Conservation (phyloP, 768 basidiomycete species). For the Pleurotus ostreatus region DNA sequence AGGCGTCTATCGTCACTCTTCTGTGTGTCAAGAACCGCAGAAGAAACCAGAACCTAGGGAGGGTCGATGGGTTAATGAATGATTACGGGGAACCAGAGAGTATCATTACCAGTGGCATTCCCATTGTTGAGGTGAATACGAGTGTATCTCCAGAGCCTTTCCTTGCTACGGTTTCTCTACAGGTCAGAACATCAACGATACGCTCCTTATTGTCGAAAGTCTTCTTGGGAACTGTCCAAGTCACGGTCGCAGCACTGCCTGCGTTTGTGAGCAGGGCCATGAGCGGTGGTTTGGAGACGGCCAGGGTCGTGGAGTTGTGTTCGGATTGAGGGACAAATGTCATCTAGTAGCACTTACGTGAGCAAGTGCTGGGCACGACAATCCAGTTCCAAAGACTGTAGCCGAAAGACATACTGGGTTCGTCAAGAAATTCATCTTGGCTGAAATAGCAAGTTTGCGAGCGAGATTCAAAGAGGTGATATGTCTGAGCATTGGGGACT, state of each 20-base stretch:
- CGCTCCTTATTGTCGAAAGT: constrained; percentile 34
- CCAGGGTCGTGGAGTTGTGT: constrained; percentile 29
- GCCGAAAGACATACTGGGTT: constrained; percentile 33
- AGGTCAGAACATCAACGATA: constrained; percentile 53
- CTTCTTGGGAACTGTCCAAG: constrained; percentile 37
- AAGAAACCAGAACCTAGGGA: too few relatives aligned
- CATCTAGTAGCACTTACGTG: constrained; percentile 26
- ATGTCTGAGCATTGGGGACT: constrained; percentile 45
- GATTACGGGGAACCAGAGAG: too few relatives aligned
- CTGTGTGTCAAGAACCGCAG: too few relatives aligned
- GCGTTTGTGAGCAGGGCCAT: constrained; percentile 53
- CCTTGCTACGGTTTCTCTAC: constrained; percentile 24
- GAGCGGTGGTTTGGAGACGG: constrained; percentile 52
- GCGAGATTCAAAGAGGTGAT: constrained; percentile 47
- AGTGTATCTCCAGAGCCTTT: constrained; percentile 39
- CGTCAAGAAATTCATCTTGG: constrained; percentile 39
- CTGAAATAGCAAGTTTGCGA: constrained; percentile 44
- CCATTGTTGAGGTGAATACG: constrained; percentile 30
- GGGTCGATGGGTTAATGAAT: too few relatives aligned
- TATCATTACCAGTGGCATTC: constrained; percentile 37
- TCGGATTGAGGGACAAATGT: constrained; percentile 38
- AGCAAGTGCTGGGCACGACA: not conserved
- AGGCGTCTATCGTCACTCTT: too few relatives aligned
- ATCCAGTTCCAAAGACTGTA: not conserved
- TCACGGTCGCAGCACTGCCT: constrained; percentile 33